Base-by-base conservation (phyloP, 1,284 basidiomycete genomes). In the Tetrapyrgos nigripes region DNA sequence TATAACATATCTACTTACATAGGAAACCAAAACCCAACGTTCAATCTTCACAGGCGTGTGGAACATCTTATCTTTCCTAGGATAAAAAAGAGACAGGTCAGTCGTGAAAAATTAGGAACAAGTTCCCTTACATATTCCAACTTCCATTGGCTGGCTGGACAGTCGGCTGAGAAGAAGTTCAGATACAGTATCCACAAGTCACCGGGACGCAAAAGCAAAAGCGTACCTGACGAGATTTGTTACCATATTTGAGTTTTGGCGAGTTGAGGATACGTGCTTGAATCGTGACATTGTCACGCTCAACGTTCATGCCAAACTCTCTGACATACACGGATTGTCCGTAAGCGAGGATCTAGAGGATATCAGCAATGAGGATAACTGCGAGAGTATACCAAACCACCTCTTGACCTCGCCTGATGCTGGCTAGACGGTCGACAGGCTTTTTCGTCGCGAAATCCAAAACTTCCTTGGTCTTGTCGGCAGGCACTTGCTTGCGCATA, bases 291-390 rank as follows among this genome's bases (percentile, higher is more conserved):
- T 77, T 3, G 78, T 68, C 4, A 79, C 74, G 37, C 2, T 79
- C 73, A n/a, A 89, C 82, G 1, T 75, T 64, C 76, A 91, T 79
- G 4, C 88, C 88, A 59, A 91, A 91, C 68, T 86, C 78, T 52
- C 82, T 78, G 26, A 92, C 82, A 63, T 91, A 92, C 71, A 90
- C 84, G 0, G 89, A 91, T 70, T 88, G 83, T 1, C 87, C 86
- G 63, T 91, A 91, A 33, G 80, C 76, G 48, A 92, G 77, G 31
- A 88, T 82, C 87, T 89, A 55, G 3, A 21, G 14, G 53, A 44
- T 5, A 59, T 23, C 53, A 45, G 44, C 11, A 21, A 29, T 19
- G 21, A 10, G 27, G 24, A 17, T 14, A 24, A 6, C 10, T 2
- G 29, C 27, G 8, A 23, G 27, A 53, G 21, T 24, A 27, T 37